Evolutionary conservation across 768 basidiomycete genomes (phyloP).

Genomic region (Botryobasidium botryosum): DNA sequence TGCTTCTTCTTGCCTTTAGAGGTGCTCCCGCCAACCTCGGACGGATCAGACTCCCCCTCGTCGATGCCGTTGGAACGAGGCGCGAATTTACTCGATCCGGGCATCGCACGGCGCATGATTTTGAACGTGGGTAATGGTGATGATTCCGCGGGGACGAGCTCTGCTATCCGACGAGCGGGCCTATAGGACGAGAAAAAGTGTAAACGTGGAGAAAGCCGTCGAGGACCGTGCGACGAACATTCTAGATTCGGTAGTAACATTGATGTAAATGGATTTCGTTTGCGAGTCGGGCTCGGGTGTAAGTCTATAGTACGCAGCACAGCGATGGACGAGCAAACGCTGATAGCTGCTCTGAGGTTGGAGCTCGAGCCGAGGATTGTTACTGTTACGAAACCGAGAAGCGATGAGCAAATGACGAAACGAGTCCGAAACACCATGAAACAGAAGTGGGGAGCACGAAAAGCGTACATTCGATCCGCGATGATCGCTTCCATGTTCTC

Average conservation of each 20-base stretch:
- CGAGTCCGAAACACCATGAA: not conserved
- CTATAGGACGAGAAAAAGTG: conserved; percentile 23
- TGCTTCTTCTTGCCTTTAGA: conserved; percentile 38
- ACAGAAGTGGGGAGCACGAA: not conserved
- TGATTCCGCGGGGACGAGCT: conserved; percentile 61
- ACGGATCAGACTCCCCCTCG: conserved; percentile 38
- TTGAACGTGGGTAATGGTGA: conserved; percentile 62
- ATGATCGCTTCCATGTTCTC: conserved; percentile 73
- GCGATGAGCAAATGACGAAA: not conserved
- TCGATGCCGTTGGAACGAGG: conserved; percentile 29
- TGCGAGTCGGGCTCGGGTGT: conserved; percentile 46
- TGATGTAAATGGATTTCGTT: conserved; percentile 46
- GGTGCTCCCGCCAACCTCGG: not conserved
- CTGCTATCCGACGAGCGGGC: conserved; percentile 49
- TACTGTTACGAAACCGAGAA: conserved; percentile 3
- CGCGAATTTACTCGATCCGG: conserved; percentile 38
- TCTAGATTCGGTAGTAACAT: conserved; percentile 43
- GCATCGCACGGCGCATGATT: conserved; percentile 61
- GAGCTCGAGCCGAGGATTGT: conserved; percentile 33
- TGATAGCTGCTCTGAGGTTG: conserved; percentile 64
- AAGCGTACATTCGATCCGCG: conserved; percentile 48
- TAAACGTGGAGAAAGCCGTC: conserved; percentile 11
- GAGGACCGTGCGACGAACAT: conserved; percentile 35
- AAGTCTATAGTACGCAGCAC: conserved; percentile 67
- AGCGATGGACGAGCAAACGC: conserved; percentile 71